phyloP scores from a whole-genome alignment of 371 early-diverging fungal species.

The Mycotypha africana region DNA sequence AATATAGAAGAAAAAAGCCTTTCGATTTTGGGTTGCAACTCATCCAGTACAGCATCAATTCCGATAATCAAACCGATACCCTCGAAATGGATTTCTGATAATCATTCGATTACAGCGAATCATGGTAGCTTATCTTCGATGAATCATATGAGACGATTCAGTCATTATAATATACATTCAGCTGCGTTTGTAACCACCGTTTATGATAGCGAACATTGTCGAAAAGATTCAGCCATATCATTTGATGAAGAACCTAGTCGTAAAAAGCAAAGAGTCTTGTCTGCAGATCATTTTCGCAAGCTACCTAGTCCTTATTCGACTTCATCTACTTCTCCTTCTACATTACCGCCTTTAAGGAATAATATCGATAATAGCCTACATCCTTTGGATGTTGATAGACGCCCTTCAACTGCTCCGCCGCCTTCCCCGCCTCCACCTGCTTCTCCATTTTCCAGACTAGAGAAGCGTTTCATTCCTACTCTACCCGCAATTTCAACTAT shows the following conservation, averaged over 20 bases:
- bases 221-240: constrained; percentile 36
- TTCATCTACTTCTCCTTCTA: too few species aligned
- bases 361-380: background rate
- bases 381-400: too few species aligned
- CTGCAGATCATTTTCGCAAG: constrained; percentile 23
- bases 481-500: constrained; percentile 18
- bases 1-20: too few species aligned
- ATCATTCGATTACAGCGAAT: too few species aligned
- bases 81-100: constrained; percentile 27
- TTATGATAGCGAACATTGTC: too few species aligned
- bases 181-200: too few species aligned
- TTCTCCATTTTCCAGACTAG: constrained; percentile 6
- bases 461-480: constrained; percentile 8
- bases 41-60: too few species aligned
- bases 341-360: too few species aligned
- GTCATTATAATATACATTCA: background rate
- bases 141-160: constrained; percentile 1
- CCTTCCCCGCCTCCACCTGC: constrained; percentile 18
- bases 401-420: too few species aligned
- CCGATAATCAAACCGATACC: constrained; percentile 43
- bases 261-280: constrained; percentile 33
- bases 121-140: too few species aligned
- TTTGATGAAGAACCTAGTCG: constrained; percentile 20
- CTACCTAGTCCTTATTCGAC: constrained; percentile 19
- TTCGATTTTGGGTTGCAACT: too few species aligned